Base-by-base conservation (phyloP, 2,329 filamentous ascomycete species). In the Rutstroemia sp. region DNA sequence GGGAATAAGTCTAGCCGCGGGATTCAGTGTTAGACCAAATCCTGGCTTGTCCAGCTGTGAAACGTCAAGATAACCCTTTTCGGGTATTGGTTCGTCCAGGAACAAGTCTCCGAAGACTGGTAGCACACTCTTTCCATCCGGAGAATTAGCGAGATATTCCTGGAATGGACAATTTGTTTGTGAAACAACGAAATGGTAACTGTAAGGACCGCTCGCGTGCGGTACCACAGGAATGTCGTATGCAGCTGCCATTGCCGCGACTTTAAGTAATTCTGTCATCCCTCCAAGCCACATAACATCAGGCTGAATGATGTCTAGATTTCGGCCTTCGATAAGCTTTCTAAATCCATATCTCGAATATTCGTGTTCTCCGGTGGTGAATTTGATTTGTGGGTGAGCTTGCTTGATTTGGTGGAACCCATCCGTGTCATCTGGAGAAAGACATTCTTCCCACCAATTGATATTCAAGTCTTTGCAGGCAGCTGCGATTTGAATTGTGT, bases 211-310 rank as follows among this genome's bases (percentile, higher is more conserved):
- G 60, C 88, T 94, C 46, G 92, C 92, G 69, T 96, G 92, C n/a
- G 92, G 92, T 14, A 96, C 89, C 16, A 96, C 91, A 12, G 92
- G 92, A 58, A 96, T 88, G 68, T 96, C 92, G 72, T 96, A 96
- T 21, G 92, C 92, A 4, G 91, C 83, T 4, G 92, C 92, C 82
- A 95, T 87, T 54, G 91, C 87, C 16, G 90, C 82, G 52, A 96
- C 87, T 73, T 90, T 94, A 63, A 96, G 83, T 57, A 96, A 79
- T 73, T 96, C 92, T 0, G 92, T 96, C 78, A 96, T 72, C 60
- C 92, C 92, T 60, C 92, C 92, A 14, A 96, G 84, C 92, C 92
- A 96, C 92, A 96, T 96, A 61, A 96, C 91, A 68, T 96, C 92
- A 14, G 92, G 92, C 74, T 96, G 92, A 67, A 96, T 84, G 65